Base-by-base conservation (phyloP, 2,329 filamentous ascomycete genomes). In the Epichloe coenophiala region DNA sequence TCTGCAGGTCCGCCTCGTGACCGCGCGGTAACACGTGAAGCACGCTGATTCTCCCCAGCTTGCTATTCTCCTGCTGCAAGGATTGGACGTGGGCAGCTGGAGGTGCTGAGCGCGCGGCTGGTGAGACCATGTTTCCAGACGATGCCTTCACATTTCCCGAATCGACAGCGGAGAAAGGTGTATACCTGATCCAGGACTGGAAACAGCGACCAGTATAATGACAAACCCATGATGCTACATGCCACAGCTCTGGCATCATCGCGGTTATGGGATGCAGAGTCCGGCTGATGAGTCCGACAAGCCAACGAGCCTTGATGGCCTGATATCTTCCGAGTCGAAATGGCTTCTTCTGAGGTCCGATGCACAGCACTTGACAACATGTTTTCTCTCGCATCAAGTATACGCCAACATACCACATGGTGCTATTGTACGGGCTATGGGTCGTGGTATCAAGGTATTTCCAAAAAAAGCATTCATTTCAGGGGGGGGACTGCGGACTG, bases 1-100 rank as follows among this genome's bases (percentile, higher is more conserved):
- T 50, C 19, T 15, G 35, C 45, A n/a, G 45, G 38, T 46, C 42
- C 38, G 42, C 47, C 21, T 35, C 19, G 40, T 41, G 49, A 53
- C 48, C 55, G 56, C 55, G 56, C 55, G 56, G 55, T 51, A 56
- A 27, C 23, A 27, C 53, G 53, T 54, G 51, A 53, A 57, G 56
- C 54, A 54, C 35, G 21, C 37, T 21, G 13, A 17, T 11, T 36
- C 31, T n/a, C 39, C 47, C 36, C 47, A 39, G 17, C 19, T 7
- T 27, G 11, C 3, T 23, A 1, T 13, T 21, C 38, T 23, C 21
- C n/a, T 15, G 17, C 6, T 31, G 19, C 17, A 48, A 42, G 51
- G 40, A 53, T 44, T 53, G 47, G 47, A 45, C 37, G 40, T 33
- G 36, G 37, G 7, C 33, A 31, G n/a, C 21, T 19, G 31, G n/a